Evolutionary conservation across 139 green algal genomes (phyloP).

Genomic region (Chlorella sp.): DNA sequence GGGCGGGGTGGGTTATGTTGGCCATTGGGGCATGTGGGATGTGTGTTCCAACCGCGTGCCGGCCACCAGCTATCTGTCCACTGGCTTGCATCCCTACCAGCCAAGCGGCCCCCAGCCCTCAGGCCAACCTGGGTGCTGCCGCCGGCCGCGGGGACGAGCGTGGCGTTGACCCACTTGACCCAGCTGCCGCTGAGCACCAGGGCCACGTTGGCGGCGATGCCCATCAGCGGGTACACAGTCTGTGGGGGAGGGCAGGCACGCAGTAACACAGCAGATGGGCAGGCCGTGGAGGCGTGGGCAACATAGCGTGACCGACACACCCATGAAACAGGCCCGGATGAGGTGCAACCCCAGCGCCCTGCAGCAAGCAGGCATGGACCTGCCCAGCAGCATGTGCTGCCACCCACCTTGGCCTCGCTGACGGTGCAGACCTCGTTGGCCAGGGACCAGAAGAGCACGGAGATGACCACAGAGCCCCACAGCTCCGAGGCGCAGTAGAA

Average conservation of each 20-base stretch:
- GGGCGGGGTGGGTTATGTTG: too few species aligned
- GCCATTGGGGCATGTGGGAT: too few species aligned
- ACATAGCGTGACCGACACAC: too few species aligned
- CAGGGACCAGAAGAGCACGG: slow-evolving; percentile 86
- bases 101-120: neutral
- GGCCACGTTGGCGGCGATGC: slow-evolving; percentile 84
- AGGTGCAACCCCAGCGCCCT: too few species aligned
- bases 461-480: slow-evolving; percentile 89
- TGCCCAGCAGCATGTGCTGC: too few species aligned
- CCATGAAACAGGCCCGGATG: too few species aligned
- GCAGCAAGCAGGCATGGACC: too few species aligned
- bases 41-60: too few species aligned
- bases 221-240: slow-evolving; percentile 88
- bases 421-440: slow-evolving; percentile 73
- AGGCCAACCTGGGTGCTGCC: slow-evolving; percentile 32
- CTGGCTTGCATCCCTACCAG: neutral
- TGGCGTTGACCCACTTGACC: slow-evolving; percentile 70
- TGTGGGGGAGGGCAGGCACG: neutral
- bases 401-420: slow-evolving; percentile 49
- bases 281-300: too few species aligned
- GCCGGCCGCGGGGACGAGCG: slow-evolving; percentile 26
- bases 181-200: slow-evolving; percentile 64
- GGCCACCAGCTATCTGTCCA: too few species aligned
- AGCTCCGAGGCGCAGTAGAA: slow-evolving; percentile 91
- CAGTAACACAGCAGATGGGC: too few species aligned